These are phyloP conservation scores for Karstenula rhodostoma DNA, from an alignment of 2,329 filamentous ascomycete species.

Conservation along the genomic window DNA sequence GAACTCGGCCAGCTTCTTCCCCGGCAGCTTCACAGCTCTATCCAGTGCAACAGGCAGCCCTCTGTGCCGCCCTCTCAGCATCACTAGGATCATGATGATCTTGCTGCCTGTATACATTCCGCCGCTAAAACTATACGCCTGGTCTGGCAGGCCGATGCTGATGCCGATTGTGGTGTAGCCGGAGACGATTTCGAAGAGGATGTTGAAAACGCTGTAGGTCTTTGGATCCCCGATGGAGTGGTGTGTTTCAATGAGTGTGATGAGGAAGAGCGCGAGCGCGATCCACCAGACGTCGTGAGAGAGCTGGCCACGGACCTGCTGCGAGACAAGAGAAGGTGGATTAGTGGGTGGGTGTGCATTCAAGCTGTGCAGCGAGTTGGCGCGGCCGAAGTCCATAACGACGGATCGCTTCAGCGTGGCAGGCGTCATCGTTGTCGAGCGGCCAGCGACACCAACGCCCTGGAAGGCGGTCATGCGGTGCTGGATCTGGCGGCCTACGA, in stretches of 20 bases:
- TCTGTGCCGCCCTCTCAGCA: conserved; percentile 31
- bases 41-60: conserved; percentile 32
- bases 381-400: conserved; percentile 29
- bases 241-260: conserved; percentile 33
- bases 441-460: conserved; percentile 29
- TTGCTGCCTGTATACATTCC: conserved; percentile 33
- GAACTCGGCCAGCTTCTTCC: conserved; percentile 28
- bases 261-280: conserved; percentile 31
- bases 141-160: conserved; percentile 30
- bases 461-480: conserved; percentile 32
- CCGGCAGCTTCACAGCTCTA: conserved; percentile 30
- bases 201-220: conserved; percentile 32
- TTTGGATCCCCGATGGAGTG: conserved; percentile 31
- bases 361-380: conserved; percentile 27
- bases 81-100: conserved; percentile 30
- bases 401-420: conserved; percentile 20
- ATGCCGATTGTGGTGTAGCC: conserved; percentile 35
- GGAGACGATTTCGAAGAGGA: conserved; percentile 32
- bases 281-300: conserved; percentile 36
- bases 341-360: conserved; percentile 21
- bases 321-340: conserved; percentile 30
- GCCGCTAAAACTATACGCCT: conserved; percentile 31
- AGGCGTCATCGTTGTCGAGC: conserved; percentile 16
- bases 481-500: conserved; percentile 32
- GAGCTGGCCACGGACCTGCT: conserved; percentile 33